Conservation (phyloP, 371 early-diverging fungal species). For the Umbelopsis sp. region DNA sequence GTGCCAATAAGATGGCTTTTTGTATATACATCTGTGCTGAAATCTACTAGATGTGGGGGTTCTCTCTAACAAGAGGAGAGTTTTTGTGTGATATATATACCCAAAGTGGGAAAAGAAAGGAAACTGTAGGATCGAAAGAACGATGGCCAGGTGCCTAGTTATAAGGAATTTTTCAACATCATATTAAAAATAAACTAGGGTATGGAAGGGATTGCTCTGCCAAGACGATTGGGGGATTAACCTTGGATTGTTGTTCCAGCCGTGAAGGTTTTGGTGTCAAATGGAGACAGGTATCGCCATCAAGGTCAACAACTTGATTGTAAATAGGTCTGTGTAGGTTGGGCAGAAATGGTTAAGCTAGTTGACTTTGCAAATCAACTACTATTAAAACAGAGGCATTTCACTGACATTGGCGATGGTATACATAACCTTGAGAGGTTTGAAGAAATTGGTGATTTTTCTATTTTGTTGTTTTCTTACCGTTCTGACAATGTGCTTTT, state of each 20-base stretch:
- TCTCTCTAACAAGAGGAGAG: too few relatives aligned
- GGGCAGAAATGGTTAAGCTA: background rate
- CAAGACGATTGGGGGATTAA: background rate
- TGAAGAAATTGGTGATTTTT: too few relatives aligned
- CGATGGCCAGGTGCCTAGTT: too few relatives aligned
- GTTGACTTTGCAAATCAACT: slow-evolving; percentile 8
- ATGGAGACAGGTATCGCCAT: slow-evolving; percentile 17
- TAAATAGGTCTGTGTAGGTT: background rate
- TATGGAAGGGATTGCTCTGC: background rate
- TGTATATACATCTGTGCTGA: slow-evolving; percentile 1
- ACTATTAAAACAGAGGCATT: too few relatives aligned
- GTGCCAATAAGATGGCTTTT: slow-evolving; percentile 7
- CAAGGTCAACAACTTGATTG: background rate
- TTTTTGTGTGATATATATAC: too few relatives aligned
- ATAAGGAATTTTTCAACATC: too few relatives aligned
- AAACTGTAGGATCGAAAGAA: too few relatives aligned
- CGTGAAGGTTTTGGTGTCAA: slow-evolving; percentile 1
- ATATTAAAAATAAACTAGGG: background rate
- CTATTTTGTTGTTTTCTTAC: too few relatives aligned
- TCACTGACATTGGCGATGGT: too few relatives aligned
- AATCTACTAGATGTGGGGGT: background rate
- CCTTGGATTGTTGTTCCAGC: slow-evolving; percentile 10
- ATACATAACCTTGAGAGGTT: too few relatives aligned
- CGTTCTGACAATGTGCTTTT: too few relatives aligned
- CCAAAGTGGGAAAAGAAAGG: too few relatives aligned